phyloP scores from a whole-genome alignment of 148 eudicot genomes.

The Dianthus caryophyllus region DNA sequence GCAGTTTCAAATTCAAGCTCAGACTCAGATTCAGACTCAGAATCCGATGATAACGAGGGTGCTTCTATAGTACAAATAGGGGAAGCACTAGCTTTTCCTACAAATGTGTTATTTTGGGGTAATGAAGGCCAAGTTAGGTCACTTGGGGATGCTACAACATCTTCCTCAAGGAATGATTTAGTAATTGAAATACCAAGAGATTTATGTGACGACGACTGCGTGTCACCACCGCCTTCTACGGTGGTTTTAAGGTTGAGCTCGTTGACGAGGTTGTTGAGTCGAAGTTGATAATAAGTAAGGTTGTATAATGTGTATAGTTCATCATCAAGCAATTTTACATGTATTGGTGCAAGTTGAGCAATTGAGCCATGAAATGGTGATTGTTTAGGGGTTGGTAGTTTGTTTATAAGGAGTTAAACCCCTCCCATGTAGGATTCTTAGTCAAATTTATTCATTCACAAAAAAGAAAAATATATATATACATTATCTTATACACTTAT shows the following conservation, averaged over 20 bases:
- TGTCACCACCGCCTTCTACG: conserved; percentile 6
- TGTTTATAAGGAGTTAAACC: conserved; percentile 18
- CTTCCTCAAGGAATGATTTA: conserved; percentile 25
- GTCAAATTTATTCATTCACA: background rate
- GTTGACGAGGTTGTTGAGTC: conserved; percentile 68
- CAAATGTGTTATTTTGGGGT: conserved; percentile 78
- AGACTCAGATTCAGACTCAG: conserved; percentile 11
- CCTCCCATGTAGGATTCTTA: conserved; percentile 3
- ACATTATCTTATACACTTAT: too few species aligned
- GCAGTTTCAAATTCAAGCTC: too few species aligned
- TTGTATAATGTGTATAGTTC: background rate
- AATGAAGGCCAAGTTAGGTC: conserved; percentile 50
- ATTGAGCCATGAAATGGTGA: background rate
- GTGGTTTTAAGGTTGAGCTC: conserved; percentile 50
- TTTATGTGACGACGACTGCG: conserved; percentile 19
- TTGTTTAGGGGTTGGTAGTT: conserved; percentile 13
- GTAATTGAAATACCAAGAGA: conserved; percentile 55
- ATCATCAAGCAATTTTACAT: background rate
- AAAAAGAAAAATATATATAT: too few species aligned
- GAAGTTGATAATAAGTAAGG: conserved; percentile 20
- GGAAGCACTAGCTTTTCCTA: conserved; percentile 40
- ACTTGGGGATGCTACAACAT: conserved; percentile 19
- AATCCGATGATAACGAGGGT: conserved; percentile 5
- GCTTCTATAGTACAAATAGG: background rate
- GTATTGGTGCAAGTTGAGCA: background rate